Base-by-base conservation (phyloP, 75 land plant species). In the Ceratopteris richardii region DNA sequence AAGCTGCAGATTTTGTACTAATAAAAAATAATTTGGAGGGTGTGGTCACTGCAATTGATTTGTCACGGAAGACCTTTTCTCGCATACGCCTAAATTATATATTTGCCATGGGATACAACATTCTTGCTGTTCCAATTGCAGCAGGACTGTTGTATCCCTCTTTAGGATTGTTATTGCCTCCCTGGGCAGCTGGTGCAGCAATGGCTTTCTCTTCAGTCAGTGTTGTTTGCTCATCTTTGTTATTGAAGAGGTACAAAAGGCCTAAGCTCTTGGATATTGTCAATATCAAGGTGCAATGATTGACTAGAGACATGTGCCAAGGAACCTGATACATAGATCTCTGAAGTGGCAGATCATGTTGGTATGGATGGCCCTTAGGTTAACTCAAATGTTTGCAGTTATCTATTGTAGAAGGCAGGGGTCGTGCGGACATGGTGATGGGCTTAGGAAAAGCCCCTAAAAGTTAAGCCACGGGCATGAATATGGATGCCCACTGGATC, bases 31-130 rank as follows among this genome's bases (percentile, higher is more conserved):
- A 57, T 64, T 74, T 94, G 26, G 98, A 94, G 62, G 98, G 91
- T 57, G 96, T 94, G 41, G 91, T 94, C 41, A 94, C 96, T n/a
- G 98, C 96, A 29, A 86, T 94, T 28, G 98, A 94, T 51, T 77
- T 94, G 53, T 94, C 98, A 0, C 75, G 86, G 68, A 94, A 90
- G 63, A 94, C 96, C 0, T 81, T 94, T 26, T 21, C 82, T 3
- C 76, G 98, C 0, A 94, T 94, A 37, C 67, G 80, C 13, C 66
- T 74, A 71, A 94, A 94, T 63, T 90, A 94, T 57, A 56, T 86
- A 5, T 90, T 94, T 80, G 98, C 98, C 18, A 86, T 94, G 96
- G 98, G 80, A 0, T 94, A 94, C 77, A 94, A 94, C 70, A 63
- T 94, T 1, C 47, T 90, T 22, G 98, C 96, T 1, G 81, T 94